These are phyloP conservation scores for Stereocaulon alpinum DNA, from an alignment of 495 filamentous ascomycete species.

Conservation along the genomic window DNA sequence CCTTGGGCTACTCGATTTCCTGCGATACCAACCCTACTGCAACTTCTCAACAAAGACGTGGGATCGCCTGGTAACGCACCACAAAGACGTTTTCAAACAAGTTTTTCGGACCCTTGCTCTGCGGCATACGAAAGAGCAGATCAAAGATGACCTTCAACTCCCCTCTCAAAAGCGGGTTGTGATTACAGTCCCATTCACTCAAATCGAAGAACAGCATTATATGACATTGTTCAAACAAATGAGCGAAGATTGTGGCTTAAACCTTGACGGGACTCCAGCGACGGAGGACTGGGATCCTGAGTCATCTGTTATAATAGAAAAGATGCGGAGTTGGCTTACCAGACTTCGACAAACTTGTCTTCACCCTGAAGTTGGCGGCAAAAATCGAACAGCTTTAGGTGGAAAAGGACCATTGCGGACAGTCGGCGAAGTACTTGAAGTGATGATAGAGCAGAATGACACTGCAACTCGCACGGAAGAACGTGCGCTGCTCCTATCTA, in stretches of 20 bases:
- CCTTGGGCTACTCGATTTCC: slow-evolving; percentile 65
- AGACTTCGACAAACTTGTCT: slow-evolving; percentile 74
- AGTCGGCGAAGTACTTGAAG: slow-evolving; percentile 70
- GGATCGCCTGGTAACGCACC: slow-evolving; percentile 49
- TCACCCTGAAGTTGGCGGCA: slow-evolving; percentile 65
- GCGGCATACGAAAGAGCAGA: slow-evolving; percentile 72
- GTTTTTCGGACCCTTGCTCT: slow-evolving; percentile 63
- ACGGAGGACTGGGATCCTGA: slow-evolving; percentile 52
- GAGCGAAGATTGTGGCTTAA: slow-evolving; percentile 55
- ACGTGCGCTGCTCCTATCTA: slow-evolving; percentile 47
- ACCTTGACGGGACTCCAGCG: slow-evolving; percentile 50
- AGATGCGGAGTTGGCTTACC: slow-evolving; percentile 60
- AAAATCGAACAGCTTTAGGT: slow-evolving; percentile 60
- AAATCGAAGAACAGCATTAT: slow-evolving; percentile 85
- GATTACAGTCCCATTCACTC: slow-evolving; percentile 78
- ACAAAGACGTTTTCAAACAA: slow-evolving; percentile 49
- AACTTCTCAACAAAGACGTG: slow-evolving; percentile 47
- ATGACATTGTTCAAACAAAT: slow-evolving; percentile 59
- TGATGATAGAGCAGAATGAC: slow-evolving; percentile 80
- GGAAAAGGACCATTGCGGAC: slow-evolving; percentile 60
- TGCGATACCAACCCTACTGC: slow-evolving; percentile 67
- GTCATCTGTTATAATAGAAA: slow-evolving; percentile 43
- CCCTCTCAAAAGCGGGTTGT: slow-evolving; percentile 77
- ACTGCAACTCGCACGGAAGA: slow-evolving; percentile 53
- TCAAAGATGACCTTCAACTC: slow-evolving; percentile 54